phyloP scores from a whole-genome alignment of 257 asterid species.

The Ligustrum vulgare region DNA sequence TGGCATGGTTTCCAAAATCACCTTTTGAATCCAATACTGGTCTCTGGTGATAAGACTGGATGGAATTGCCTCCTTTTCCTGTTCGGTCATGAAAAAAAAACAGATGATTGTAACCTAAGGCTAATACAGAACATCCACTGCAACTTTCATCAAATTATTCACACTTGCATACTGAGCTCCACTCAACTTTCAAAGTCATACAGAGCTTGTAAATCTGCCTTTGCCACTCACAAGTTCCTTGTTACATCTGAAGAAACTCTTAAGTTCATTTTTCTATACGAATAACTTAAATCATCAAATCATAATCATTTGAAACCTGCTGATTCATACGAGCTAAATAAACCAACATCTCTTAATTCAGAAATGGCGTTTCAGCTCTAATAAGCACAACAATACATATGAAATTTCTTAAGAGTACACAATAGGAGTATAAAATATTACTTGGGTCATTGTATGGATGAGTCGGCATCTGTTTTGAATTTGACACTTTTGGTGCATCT shows the following conservation, averaged over 20 bases:
- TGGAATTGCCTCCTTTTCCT: conserved; percentile 21
- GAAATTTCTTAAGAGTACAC: not conserved
- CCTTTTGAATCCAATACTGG: conserved; percentile 2
- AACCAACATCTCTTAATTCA: not conserved
- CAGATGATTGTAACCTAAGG: not conserved
- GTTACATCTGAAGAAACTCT: not conserved
- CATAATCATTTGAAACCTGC: not conserved
- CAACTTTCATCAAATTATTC: not conserved
- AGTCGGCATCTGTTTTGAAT: not conserved
- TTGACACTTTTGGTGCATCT: not conserved
- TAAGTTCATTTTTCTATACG: not conserved
- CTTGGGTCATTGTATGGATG: conserved; percentile 21
- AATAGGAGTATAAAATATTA: conserved; percentile 5
- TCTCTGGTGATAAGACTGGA: conserved; percentile 1
- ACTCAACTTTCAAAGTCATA: not conserved
- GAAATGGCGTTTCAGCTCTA: not conserved
- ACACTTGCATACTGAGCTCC: not conserved
- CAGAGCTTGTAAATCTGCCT: not conserved
- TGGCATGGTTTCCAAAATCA: conserved; percentile 5
- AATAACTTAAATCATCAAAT: not conserved
- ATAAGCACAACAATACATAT: not conserved
- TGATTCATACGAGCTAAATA: not conserved
- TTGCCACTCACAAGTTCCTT: not conserved
- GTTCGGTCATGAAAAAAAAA: not conserved
- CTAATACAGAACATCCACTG: not conserved